Conservation (phyloP, 2,329 filamentous ascomycete species). For the Hysterium pulicare region DNA sequence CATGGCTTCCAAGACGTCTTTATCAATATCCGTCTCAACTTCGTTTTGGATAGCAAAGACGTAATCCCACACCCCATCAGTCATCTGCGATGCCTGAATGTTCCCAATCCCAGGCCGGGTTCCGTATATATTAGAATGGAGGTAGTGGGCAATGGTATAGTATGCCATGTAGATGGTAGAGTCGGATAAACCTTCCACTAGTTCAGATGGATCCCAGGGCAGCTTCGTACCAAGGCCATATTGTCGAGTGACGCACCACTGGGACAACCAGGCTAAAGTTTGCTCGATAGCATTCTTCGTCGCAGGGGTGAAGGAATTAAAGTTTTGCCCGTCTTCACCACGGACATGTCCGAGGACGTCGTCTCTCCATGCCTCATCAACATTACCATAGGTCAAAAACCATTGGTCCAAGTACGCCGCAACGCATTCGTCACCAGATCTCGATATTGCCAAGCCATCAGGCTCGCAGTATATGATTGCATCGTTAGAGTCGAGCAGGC, state of each 20-base stretch:
- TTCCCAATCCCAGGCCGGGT: conserved; percentile 28
- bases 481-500: conserved; percentile 70
- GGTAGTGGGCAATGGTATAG: conserved; percentile 54
- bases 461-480: conserved; percentile 95
- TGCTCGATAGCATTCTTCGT: conserved; percentile 7
- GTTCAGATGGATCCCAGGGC: conserved; percentile 66
- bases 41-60: conserved; percentile 74
- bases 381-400: conserved; percentile 88
- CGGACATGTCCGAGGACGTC: not conserved
- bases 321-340: not conserved
- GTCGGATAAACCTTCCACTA: not conserved
- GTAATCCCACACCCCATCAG: conserved; percentile 89
- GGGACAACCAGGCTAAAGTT: not conserved
- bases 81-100: conserved; percentile 78
- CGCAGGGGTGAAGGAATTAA: not conserved
- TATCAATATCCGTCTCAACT: conserved; percentile 66
- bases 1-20: conserved; percentile 70
- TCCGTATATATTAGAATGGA: conserved; percentile 81
- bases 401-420: conserved; percentile 93
- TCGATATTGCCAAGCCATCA: conserved; percentile 79
- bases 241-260: conserved; percentile 84
- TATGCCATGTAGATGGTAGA: conserved; percentile 71
- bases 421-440: conserved; percentile 89
- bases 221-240: conserved; percentile 87
- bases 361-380: conserved; percentile 48